phyloP scores from a whole-genome alignment of 2,329 filamentous ascomycete species.

The Xylariaceae sp. region DNA sequence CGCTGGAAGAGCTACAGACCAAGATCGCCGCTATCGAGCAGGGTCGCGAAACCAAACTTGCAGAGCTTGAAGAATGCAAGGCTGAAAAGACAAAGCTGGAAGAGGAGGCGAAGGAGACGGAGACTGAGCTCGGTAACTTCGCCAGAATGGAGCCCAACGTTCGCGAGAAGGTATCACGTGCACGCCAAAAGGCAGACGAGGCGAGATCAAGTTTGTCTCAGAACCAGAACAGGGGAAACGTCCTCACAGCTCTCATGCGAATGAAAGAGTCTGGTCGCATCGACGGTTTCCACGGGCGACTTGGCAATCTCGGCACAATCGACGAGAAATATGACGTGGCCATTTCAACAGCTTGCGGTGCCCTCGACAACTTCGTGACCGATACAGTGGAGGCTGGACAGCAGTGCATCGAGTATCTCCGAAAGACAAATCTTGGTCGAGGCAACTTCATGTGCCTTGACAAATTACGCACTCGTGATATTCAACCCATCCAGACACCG shows the following conservation, averaged over 20 bases:
- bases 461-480: conserved; percentile 74
- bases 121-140: conserved; percentile 71
- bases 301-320: conserved; percentile 92
- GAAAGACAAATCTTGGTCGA: conserved; percentile 94
- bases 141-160: conserved; percentile 76
- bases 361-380: conserved; percentile 93
- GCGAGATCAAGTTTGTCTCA: conserved; percentile 85
- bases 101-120: conserved; percentile 69
- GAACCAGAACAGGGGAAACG: conserved; percentile 89
- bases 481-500: conserved; percentile 79
- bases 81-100: conserved; percentile 69
- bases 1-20: conserved; percentile 76
- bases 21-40: conserved; percentile 76
- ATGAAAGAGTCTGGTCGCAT: conserved; percentile 95
- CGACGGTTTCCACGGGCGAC: conserved; percentile 91
- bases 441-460: conserved; percentile 97
- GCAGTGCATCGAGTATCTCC: conserved; percentile 95
- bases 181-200: conserved; percentile 93
- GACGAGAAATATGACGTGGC: conserved; percentile 93
- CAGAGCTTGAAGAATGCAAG: conserved; percentile 74
- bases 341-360: conserved; percentile 93
- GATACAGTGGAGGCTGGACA: conserved; percentile 95
- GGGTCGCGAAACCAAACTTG: conserved; percentile 65
- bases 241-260: conserved; percentile 86
- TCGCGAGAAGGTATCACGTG: conserved; percentile 80